Evolutionary conservation across 148 eudicot species (phyloP).

Genomic region (Polygonum aviculare): DNA sequence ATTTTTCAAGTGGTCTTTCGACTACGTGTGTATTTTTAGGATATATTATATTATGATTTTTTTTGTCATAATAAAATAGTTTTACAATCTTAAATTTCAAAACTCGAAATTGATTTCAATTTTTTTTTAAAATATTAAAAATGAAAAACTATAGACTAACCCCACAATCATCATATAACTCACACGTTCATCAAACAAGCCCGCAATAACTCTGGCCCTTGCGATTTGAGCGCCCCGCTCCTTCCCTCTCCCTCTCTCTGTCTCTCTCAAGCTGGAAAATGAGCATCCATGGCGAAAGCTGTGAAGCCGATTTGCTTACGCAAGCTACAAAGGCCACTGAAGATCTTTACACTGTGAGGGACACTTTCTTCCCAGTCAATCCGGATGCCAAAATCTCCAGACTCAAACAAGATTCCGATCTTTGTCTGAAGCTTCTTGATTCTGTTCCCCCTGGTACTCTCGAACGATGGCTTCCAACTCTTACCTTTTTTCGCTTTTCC

Average conservation of each 20-base stretch:
- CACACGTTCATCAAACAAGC: too few relatives aligned
- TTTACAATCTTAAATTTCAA: too few relatives aligned
- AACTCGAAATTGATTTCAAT: too few relatives aligned
- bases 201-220: background rate
- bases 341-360: constrained; percentile 57
- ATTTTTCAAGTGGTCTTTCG: too few relatives aligned
- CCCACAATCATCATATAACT: too few relatives aligned
- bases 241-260: background rate
- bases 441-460: constrained; percentile 54
- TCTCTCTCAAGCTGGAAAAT: constrained; percentile 17
- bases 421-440: constrained; percentile 58
- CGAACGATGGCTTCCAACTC: background rate
- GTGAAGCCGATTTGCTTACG: constrained; percentile 28
- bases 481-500: background rate
- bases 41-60: too few relatives aligned
- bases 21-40: too few relatives aligned
- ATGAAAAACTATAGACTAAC: too few relatives aligned
- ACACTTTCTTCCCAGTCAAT: constrained; percentile 53
- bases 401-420: constrained; percentile 39
- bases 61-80: too few relatives aligned
- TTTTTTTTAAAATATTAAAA: too few relatives aligned
- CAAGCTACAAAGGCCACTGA: constrained; percentile 40
- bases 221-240: background rate
- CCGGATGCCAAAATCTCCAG: constrained; percentile 49
- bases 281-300: constrained; percentile 25